These are phyloP conservation scores for Oryza nivara DNA, from an alignment of 176 grass and related monocot genomes.

Conservation along the genomic window DNA sequence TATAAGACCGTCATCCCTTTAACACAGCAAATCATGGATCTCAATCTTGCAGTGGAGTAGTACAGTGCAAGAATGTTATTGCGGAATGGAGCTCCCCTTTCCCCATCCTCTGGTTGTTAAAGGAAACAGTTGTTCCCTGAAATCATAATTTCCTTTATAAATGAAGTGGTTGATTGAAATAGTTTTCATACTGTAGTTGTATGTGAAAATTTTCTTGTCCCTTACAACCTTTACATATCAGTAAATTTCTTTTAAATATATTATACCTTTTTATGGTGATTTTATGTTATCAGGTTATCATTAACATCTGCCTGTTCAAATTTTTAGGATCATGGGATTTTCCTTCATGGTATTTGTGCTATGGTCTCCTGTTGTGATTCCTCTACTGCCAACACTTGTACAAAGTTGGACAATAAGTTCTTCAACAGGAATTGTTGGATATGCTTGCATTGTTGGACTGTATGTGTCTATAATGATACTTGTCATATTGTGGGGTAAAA, in stretches of 20 bases:
- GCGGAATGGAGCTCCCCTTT: no score
- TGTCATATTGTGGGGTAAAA: conserved; percentile 93
- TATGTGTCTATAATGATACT: conserved; percentile 78
- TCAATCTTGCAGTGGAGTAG: no score
- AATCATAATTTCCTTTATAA: not conserved
- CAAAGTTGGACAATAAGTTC: conserved; percentile 78
- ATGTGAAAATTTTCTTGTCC: not conserved
- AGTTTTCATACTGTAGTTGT: conserved; percentile 19
- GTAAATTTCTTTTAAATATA: not conserved
- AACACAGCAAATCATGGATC: no score
- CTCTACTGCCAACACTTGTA: conserved; percentile 80
- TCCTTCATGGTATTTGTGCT: conserved; percentile 81
- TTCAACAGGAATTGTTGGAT: conserved; percentile 71
- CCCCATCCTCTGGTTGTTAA: no score
- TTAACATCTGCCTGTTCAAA: conserved; percentile 27
- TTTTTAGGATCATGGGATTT: conserved; percentile 77
- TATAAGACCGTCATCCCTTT: no score
- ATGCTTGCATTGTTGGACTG: conserved; percentile 75
- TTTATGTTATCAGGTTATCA: not conserved
- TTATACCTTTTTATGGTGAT: conserved; percentile 10
- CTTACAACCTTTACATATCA: not conserved
- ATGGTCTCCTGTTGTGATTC: conserved; percentile 94
- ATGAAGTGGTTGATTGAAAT: not conserved
- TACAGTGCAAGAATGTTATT: no score
- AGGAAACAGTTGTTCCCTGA: not conserved